phyloP scores from a whole-genome alignment of 495 filamentous ascomycete genomes.

The Staphylotrichum tortipilum region DNA sequence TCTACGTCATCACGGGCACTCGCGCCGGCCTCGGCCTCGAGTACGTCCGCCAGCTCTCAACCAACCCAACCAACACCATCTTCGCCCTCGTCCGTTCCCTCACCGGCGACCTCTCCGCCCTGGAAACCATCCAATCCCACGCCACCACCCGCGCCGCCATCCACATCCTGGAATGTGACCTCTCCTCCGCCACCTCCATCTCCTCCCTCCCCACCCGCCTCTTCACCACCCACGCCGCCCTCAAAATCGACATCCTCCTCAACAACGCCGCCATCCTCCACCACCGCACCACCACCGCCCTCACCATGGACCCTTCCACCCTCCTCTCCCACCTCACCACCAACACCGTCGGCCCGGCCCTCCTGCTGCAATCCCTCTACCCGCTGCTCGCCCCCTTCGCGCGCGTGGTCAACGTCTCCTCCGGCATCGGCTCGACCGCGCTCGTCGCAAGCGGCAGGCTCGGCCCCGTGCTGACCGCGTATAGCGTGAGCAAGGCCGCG shows the following conservation, averaged over 20 bases:
- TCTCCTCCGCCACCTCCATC: conserved; percentile 25
- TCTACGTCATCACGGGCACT: conserved; percentile 43
- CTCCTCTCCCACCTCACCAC: conserved; percentile 20
- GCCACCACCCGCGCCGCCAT: conserved; percentile 6
- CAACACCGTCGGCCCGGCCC: conserved; percentile 32
- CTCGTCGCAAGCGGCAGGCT: conserved; percentile 1
- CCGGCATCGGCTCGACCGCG: conserved; percentile 17
- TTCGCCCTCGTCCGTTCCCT: conserved; percentile 37
- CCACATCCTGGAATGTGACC: conserved; percentile 37
- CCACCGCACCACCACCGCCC: conserved; percentile 15
- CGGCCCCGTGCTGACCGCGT: conserved; percentile 15
- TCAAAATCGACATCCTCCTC: conserved; percentile 32
- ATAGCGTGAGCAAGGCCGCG: conserved; percentile 31
- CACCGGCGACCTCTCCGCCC: conserved; percentile 18
- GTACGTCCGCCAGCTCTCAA: conserved; percentile 41
- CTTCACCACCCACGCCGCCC: conserved; percentile 5
- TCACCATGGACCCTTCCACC: conserved; percentile 19
- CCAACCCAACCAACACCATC: conserved; percentile 33
- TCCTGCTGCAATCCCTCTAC: conserved; percentile 14
- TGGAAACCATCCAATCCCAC: conserved; percentile 9
- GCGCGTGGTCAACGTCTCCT: conserved; percentile 25
- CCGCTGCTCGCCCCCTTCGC: conserved; percentile 7
- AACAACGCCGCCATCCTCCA: conserved; percentile 34
- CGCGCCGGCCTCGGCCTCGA: conserved; percentile 46
- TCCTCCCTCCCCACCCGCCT: conserved; percentile 18